Evolutionary conservation across 768 basidiomycete species (phyloP), one percentile per base, ranked within the genome.

Genomic region (Tremella fuciformis): DNA sequence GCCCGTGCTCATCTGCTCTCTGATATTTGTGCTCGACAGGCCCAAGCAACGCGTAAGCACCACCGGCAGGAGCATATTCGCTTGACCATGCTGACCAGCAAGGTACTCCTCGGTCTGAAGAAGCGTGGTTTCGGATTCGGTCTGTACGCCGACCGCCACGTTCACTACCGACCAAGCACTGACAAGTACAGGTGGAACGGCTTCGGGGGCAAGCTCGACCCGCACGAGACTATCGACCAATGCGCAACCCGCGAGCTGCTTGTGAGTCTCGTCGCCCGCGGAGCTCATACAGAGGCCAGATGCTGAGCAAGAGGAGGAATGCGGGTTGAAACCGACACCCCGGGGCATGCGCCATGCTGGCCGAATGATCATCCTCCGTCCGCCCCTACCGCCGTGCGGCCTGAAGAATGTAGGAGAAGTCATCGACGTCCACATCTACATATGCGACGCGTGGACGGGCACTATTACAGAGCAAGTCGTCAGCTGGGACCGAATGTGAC

Each of bases 121-220:
- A 75, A 70, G 53, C 60, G 76, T 39, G 76, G 75, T 13, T 61
- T 77, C 38, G 76, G 73, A 0, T 49, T 57, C 13, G 64, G 66
- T 24, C 42, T 71, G 69, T 73, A 55, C 56, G 69, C 50, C n/a
- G n/a, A n/a, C n/a, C n/a, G n/a, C n/a, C 21, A 21, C 39, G 2
- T 13, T 44, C 21, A 42, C 13, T 2, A 13, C 18, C 11, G 13
- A 16, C 13, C n/a, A 13, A 18, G 29, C 29, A 34, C 29, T 40
- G 13, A 53, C n/a, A 11, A 24, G 40, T 13, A 8, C 41, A 91
- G 90, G 67, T 91, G 83, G 69, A 92, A 92, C 62, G 91, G 91
- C 2, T 93, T 91, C 64, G 89, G 89, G 16, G 91, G 91, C 9
- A 94, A 94, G 76, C 84, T 89, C 8, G 89, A 92, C 57, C 76